These are phyloP conservation scores for Cystobasidium slooffiae DNA, from an alignment of 1,284 basidiomycete genomes.

Conservation along the genomic window DNA sequence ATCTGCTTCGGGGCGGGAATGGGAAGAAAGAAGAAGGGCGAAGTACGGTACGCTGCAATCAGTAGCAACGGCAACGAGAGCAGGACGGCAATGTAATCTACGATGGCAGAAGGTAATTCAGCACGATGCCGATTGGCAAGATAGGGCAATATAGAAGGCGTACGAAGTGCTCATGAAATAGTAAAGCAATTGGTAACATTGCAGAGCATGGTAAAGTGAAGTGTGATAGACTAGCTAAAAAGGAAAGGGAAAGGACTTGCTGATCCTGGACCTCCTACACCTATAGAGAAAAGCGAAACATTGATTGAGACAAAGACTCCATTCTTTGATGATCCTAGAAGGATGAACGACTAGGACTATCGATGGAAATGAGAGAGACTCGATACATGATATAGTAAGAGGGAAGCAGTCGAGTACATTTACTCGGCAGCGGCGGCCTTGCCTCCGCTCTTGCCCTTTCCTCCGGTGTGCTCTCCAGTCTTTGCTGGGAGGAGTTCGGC, in stretches of 20 bases:
- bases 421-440: constrained; percentile 28
- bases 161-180: not conserved
- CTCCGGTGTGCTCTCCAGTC: constrained; percentile 26
- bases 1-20: too few relatives aligned
- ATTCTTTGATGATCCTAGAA: not conserved
- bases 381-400: not conserved
- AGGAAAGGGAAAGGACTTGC: not conserved
- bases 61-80: too few relatives aligned
- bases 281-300: constrained; percentile 1
- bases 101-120: not conserved
- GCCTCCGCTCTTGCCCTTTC: constrained; percentile 41
- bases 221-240: not conserved
- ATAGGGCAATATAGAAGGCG: not conserved
- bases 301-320: not conserved
- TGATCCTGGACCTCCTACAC: not conserved
- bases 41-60: too few relatives aligned
- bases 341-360: not conserved
- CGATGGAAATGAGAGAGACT: not conserved
- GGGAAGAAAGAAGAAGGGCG: too few relatives aligned
- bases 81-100: too few relatives aligned
- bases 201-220: not conserved
- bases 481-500: constrained; percentile 44
- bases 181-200: constrained; percentile 1
- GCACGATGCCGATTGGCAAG: not conserved
- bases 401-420: not conserved